Base-by-base conservation (phyloP, 345 rosid species). In the Draba incana region DNA sequence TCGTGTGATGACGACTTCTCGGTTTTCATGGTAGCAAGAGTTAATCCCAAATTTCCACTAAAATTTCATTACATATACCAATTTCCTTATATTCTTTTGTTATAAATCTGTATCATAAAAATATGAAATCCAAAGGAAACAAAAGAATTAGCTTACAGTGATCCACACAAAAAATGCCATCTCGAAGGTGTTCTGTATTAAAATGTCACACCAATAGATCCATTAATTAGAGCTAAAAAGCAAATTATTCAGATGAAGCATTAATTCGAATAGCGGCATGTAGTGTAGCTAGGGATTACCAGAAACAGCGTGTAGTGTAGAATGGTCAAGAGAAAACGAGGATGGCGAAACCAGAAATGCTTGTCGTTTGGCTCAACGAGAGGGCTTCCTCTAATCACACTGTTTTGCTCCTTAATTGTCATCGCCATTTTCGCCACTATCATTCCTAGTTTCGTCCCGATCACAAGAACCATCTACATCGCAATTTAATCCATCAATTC, bases 111-210 rank as follows among this genome's bases (percentile, higher is more conserved):
- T 10, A 35, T 16, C 4, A 11, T 11, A 7, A 59, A 59, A 41
- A 59, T 30, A 5, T 7, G 1, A 41, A 50, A 62, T 31, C 1
- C 0, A 46, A 67, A 28, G 6, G 2, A 62, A 30, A 27, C 5
- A 30, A 30, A 33, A 16, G 37, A 52, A 59, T 16, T 20, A 44
- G 47, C 81, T 28, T 83, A 89, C 98, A 84, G 88, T 78, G 75
- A 82, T 77, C 92, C 92, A 91, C 12, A 80, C 30, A 58, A 91
- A 84, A 74, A 88, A 84, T 20, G 90, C 85, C 27, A 82, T 46
- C 79, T 88, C 90, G 66, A 91, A 91, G 20, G 97, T 87, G 55
- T 91, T 91, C 96, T 91, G 87, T 31, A 69, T 64, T 31, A 28
- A 35, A 35, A 47, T 51, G 8, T 25, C 30, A 39, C 42, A 75